Evolutionary conservation across 2,329 filamentous ascomycete species (phyloP).

Genomic region (Camillea tinctor): DNA sequence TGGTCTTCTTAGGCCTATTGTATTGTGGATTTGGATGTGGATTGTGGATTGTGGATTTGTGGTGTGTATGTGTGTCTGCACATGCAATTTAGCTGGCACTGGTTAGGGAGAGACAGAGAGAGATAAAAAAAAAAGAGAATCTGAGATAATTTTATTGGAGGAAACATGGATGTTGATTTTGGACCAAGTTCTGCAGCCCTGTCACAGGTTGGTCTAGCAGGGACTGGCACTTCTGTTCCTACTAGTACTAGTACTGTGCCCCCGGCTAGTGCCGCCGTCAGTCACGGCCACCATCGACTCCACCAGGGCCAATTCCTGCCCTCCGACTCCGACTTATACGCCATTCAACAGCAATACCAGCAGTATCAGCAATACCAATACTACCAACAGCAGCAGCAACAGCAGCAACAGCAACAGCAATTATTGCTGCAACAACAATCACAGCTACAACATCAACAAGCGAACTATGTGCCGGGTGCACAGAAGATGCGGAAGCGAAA

Average conservation of each 20-base stretch:
- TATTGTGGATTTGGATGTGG: no score
- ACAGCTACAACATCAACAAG: constrained; percentile 11
- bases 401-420: constrained; percentile 9
- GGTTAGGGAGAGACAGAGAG: background rate
- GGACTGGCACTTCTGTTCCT: constrained; percentile 5
- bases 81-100: background rate
- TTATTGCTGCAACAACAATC: constrained; percentile 5
- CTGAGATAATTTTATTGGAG: constrained; percentile 1
- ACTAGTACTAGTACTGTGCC: constrained; percentile 1
- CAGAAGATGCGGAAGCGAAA: constrained; percentile 56
- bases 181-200: constrained; percentile 20
- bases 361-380: constrained; percentile 17
- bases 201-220: constrained; percentile 12
- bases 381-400: constrained; percentile 6
- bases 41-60: no score
- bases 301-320: constrained; percentile 17
- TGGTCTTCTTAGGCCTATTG: no score
- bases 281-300: background rate
- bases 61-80: no score
- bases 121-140: background rate
- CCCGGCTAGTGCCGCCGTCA: constrained; percentile 11
- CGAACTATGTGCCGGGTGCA: constrained; percentile 12
- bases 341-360: constrained; percentile 19
- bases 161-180: constrained; percentile 25
- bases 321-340: constrained; percentile 13